Evolutionary conservation across 1,139 yeast genomes (phyloP), one percentile per base, ranked within the genome.

Genomic region (Blastobotrys illinoisensis): DNA sequence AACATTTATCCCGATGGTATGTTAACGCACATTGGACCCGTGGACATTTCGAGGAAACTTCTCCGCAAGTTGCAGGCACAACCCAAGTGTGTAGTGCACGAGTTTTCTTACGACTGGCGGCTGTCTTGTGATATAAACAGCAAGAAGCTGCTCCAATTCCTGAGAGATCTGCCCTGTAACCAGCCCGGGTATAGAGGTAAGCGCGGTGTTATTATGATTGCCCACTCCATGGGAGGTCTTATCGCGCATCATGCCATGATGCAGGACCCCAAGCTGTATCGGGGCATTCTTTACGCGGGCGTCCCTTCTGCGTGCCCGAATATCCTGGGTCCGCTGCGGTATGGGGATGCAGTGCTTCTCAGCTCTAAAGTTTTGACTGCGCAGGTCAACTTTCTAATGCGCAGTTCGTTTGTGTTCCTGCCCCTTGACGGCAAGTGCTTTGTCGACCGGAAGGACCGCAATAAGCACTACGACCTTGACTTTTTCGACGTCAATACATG

Each of bases 181-280:
- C 66, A 64, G 50, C 62, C 61, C 45, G 67, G 68, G 14, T 64
- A 65, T 6, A 50, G 49, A 3, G 63, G 58, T 7, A 59, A 63
- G 32, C 79, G 79, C 59, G 88, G 87, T 3, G 77, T 85, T 0
- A 71, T 85, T 24, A 60, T 66, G 18, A 81, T 90, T 54, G 95
- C 95, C 0, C 97, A 90, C 69, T 88, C 96, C 0, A 89, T 90
- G 97, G 97, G 97, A 51, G 97, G 97, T 0, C 67, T 90, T 20
- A 78, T 90, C 19, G 83, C 96, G 0, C 96, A 88, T 64, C 86
- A 86, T 54, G 87, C 88, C 0, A 74, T 90, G 76, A 87, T 85
- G 56, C 73, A 74, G 49, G 79, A 82, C 55, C 91, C 96, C 0
- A 73, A 78, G 9, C 69, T 88, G 47, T 79, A 90, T 64, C 74